phyloP scores from a whole-genome alignment of 169 alveolate genomes.

The Amoebophrya sp. region DNA sequence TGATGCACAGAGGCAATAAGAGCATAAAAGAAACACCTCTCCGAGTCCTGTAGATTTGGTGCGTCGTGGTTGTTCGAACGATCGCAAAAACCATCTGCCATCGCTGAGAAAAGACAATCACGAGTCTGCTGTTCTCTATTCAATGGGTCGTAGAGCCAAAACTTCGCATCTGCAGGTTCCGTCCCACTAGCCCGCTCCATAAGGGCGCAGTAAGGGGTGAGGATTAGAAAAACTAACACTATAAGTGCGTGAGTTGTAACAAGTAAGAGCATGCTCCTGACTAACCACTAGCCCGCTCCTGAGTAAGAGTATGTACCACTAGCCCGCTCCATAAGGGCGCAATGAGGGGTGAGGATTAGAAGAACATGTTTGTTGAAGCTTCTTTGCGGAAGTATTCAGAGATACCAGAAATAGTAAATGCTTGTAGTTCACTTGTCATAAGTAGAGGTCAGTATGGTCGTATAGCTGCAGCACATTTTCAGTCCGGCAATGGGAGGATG shows the following conservation, averaged over 20 bases:
- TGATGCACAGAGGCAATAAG: too few species aligned
- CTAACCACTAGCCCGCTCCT: not conserved
- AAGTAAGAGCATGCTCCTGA: not conserved
- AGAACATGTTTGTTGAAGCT: not conserved
- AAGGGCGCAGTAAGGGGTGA: not conserved
- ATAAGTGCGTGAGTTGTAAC: not conserved
- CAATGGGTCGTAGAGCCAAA: not conserved
- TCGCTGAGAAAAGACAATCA: not conserved
- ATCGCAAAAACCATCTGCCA: constrained; percentile 5
- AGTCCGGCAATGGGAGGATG: not conserved
- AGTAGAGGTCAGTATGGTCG: not conserved
- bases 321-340: not conserved
- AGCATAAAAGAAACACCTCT: constrained; percentile 14
- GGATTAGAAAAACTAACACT: not conserved
- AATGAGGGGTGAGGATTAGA: not conserved
- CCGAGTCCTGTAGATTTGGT: not conserved
- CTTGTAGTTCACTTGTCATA: not conserved
- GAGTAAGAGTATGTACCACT: not conserved
- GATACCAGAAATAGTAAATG: not conserved
- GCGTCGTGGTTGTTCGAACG: constrained; percentile 14
- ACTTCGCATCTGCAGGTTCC: constrained; percentile 14
- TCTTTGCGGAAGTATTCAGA: not conserved
- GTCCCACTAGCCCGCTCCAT: not conserved
- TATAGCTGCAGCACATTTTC: not conserved
- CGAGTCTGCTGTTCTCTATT: not conserved